A percentile compares a stretch with the other conserved stretches of the same genome.
phyloP scores from a whole-genome alignment of 2,329 filamentous ascomycete species.

The Fusarium incarnatum region DNA sequence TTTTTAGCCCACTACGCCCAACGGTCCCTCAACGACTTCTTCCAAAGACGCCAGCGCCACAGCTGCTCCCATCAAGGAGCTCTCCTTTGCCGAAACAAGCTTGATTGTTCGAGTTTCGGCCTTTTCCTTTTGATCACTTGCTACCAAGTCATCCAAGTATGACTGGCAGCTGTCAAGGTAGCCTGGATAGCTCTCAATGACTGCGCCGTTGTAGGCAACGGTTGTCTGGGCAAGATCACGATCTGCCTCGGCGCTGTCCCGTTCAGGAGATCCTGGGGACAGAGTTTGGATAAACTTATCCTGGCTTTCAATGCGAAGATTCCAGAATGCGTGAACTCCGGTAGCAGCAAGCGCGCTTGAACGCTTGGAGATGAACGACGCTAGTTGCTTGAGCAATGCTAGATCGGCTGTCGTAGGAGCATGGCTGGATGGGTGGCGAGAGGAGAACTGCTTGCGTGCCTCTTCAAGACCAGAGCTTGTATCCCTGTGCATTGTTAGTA shows the following conservation, averaged over 20 bases:
- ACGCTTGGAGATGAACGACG: constrained; percentile 66
- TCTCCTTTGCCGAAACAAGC: constrained; percentile 77
- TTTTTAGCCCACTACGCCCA: constrained; percentile 32
- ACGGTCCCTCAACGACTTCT: constrained; percentile 29
- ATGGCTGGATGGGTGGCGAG: constrained; percentile 61
- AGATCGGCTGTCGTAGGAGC: constrained; percentile 61
- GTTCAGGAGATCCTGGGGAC: constrained; percentile 49
- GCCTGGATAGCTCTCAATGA: constrained; percentile 81
- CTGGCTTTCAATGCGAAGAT: constrained; percentile 63
- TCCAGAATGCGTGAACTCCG: constrained; percentile 69
- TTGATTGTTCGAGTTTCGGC: constrained; percentile 62
- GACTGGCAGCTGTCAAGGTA: constrained; percentile 72
- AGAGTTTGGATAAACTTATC: constrained; percentile 50
- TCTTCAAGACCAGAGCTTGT: constrained; percentile 55
- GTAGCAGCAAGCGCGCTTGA: constrained; percentile 70
- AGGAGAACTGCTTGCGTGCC: constrained; percentile 62
- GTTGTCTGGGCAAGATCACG: constrained; percentile 61
- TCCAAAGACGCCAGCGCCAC: constrained; percentile 69
- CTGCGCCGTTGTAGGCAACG: constrained; percentile 83
- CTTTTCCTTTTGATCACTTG: constrained; percentile 40
- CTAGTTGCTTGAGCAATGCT: constrained; percentile 62
- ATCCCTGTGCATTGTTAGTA: constrained; percentile 56
- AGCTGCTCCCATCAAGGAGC: constrained; percentile 79
- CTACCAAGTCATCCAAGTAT: constrained; percentile 71
- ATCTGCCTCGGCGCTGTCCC: constrained; percentile 64